These are phyloP conservation scores for Suhomyces yuchorum DNA, from an alignment of 1,139 yeast species.

Conservation along the genomic window DNA sequence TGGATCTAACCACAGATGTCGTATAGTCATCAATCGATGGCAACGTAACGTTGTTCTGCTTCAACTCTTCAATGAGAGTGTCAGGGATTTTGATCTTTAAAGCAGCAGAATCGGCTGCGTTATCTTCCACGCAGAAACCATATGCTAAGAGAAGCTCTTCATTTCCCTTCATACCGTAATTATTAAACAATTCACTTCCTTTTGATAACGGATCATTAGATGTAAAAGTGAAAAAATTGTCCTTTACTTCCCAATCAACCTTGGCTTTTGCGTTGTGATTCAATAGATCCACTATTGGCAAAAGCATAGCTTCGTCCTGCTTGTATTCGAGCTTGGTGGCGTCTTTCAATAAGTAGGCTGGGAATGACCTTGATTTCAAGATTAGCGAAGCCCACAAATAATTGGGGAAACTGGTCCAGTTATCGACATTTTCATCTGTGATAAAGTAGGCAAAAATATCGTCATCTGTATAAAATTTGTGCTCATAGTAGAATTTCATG, in stretches of 20 bases:
- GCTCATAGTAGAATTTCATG: constrained; percentile 51
- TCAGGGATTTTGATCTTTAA: constrained; percentile 53
- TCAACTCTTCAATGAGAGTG: constrained; percentile 35
- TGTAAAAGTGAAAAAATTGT: constrained; percentile 31
- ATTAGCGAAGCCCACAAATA: constrained; percentile 77
- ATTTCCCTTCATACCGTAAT: constrained; percentile 86
- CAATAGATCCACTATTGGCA: constrained; percentile 77
- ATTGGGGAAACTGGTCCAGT: constrained; percentile 66
- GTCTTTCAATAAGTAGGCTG: constrained; percentile 49
- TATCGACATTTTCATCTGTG: constrained; percentile 24
- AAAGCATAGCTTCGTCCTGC: constrained; percentile 61
- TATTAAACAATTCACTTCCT: constrained; percentile 65
- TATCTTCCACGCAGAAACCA: constrained; percentile 70
- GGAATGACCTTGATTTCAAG: constrained; percentile 78
- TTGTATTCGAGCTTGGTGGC: constrained; percentile 22
- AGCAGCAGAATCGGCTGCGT: constrained; percentile 64
- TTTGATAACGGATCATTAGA: constrained; percentile 24
- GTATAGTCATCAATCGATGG: constrained; percentile 54
- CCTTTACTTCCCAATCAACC: constrained; percentile 61
- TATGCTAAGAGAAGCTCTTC: constrained; percentile 67
- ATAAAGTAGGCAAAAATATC: constrained; percentile 35
- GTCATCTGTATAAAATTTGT: constrained; percentile 45
- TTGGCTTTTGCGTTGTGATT: constrained; percentile 66
- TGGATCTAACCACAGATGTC: constrained; percentile 32
- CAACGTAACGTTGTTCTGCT: constrained; percentile 42